Base-by-base conservation (phyloP, 768 basidiomycete species). In the Suillus brevipes region DNA sequence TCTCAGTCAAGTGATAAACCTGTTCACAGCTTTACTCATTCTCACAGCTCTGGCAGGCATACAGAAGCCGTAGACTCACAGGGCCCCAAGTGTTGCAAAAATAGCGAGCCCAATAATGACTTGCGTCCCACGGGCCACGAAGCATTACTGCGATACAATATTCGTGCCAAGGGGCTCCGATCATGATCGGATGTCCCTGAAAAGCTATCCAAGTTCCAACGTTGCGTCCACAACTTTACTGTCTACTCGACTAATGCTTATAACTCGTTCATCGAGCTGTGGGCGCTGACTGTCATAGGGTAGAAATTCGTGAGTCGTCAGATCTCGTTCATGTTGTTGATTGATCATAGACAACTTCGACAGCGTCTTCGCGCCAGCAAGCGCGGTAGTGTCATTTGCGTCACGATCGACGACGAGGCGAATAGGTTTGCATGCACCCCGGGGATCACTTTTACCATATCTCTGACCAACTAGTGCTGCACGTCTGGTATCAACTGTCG, bases 241-340 rank as follows among this genome's bases (percentile, higher is more conserved):
- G 80, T 90, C 37, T 87, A 84, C 70, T 78, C 89, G 42, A 85
- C 90, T 1, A 79, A 89, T 34, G 89, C 91, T 3, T 89, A 94
- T 76, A 93, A 90, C 69, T 90, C 91, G 71, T 90, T 91, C 60
- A 84, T 91, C 59, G 92, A 93, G 69, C 90, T 92, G 10, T 85
- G 87, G 79, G 91, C 90, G 1, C 77, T 94, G 23, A 77, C 79
- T 7, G 72, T 72, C 0, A 68, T 87, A 14, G 78, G 78, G 7
- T 87, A 85, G 85, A 81, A 81, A 77, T 86, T 86, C 65, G 63
- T 73, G n/a, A 66, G 52, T 64, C 61, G 4, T 56, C n/a, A 6
- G 45, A 61, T 61, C 25, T 13, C 2, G 31, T 52, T 55, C 20
- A 6, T 28, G 6, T n/a, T 23, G 31, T 55, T 13, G 1, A 23